A percentile compares a stretch with the other conserved stretches of the same genome.
phyloP scores from a whole-genome alignment of 108 stramenopile genomes.

The Pelagomonas calceolata region DNA sequence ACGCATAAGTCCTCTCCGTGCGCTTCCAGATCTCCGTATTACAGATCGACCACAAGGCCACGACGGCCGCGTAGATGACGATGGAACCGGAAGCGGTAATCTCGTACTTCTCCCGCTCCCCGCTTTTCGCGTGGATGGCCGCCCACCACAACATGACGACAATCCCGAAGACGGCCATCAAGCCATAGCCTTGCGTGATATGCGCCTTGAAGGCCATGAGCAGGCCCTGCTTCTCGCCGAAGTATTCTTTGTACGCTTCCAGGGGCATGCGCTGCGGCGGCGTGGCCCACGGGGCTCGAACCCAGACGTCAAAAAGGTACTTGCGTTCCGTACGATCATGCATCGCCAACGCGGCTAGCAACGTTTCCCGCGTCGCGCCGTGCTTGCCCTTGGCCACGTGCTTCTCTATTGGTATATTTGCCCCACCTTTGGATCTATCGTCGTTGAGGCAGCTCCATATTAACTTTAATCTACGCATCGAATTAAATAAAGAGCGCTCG shows the following conservation, averaged over 20 bases:
- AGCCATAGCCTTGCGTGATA: constrained; percentile 21
- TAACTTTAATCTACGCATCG: not conserved
- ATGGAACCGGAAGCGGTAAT: not conserved
- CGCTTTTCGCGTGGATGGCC: not conserved
- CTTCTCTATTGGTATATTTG: not conserved
- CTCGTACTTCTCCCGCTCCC: not conserved
- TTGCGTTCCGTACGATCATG: not conserved
- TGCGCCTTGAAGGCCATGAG: constrained; percentile 47
- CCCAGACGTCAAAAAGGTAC: not conserved
- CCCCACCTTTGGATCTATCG: not conserved
- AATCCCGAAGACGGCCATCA: not conserved
- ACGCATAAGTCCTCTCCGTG: constrained; percentile 8
- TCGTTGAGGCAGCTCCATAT: not conserved
- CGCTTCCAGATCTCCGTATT: constrained; percentile 33
- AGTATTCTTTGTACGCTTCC: constrained; percentile 35
- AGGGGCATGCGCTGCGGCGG: constrained; percentile 19
- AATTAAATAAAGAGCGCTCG: not conserved
- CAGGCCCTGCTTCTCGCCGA: constrained; percentile 42
- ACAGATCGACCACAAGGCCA: constrained; percentile 28
- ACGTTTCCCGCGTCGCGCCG: too few species aligned
- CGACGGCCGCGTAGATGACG: constrained; percentile 14
- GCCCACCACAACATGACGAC: not conserved
- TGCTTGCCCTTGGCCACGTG: not conserved
- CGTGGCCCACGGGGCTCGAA: not conserved
- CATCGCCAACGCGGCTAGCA: not conserved